Conservation (phyloP, 192 early-diverging fungal species). For the Rhizoclosmatium sp. region DNA sequence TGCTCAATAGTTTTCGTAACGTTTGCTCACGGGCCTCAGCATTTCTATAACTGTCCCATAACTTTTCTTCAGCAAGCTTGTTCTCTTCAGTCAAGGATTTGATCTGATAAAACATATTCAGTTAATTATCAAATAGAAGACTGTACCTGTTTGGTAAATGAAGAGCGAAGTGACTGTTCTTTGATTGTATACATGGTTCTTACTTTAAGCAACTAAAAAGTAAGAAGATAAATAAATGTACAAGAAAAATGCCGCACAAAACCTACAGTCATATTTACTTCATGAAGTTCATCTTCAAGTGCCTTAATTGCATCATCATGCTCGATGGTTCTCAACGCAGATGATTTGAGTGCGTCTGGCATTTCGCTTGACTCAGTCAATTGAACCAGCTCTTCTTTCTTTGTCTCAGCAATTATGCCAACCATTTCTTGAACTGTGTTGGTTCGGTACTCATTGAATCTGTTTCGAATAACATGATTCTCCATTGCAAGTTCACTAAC, state of each 20-base stretch:
- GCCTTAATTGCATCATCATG: slow-evolving; percentile 50
- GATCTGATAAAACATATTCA: slow-evolving; percentile 33
- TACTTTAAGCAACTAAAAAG: slow-evolving; percentile 53
- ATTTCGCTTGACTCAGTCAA: slow-evolving; percentile 53
- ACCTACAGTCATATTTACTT: slow-evolving; percentile 61
- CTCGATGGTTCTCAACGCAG: slow-evolving; percentile 48
- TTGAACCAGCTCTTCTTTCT: slow-evolving; percentile 59
- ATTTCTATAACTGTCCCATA: slow-evolving; percentile 67
- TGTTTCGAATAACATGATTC: slow-evolving; percentile 56
- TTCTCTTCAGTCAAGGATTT: slow-evolving; percentile 56
- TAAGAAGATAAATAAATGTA: slow-evolving; percentile 3
- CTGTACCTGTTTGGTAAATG: slow-evolving; percentile 55
- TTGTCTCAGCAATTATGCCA: slow-evolving; percentile 59
- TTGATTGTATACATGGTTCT: slow-evolving; percentile 62
- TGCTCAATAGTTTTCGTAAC: slow-evolving; percentile 53
- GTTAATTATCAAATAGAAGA: not conserved
- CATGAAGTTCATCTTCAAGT: slow-evolving; percentile 53
- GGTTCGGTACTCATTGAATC: slow-evolving; percentile 61
- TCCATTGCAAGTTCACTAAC: slow-evolving; percentile 63
- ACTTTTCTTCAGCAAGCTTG: slow-evolving; percentile 63
- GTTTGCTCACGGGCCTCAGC: slow-evolving; percentile 59
- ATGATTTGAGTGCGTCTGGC: slow-evolving; percentile 44
- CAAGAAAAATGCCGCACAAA: not conserved
- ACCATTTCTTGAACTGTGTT: slow-evolving; percentile 61
- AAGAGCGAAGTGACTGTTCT: slow-evolving; percentile 55